Percentiles rank a stretch among this genome's conserved stretches.
These are phyloP conservation scores for Usnea hakonensis DNA, from an alignment of 495 filamentous ascomycete species.

Conservation along the genomic window DNA sequence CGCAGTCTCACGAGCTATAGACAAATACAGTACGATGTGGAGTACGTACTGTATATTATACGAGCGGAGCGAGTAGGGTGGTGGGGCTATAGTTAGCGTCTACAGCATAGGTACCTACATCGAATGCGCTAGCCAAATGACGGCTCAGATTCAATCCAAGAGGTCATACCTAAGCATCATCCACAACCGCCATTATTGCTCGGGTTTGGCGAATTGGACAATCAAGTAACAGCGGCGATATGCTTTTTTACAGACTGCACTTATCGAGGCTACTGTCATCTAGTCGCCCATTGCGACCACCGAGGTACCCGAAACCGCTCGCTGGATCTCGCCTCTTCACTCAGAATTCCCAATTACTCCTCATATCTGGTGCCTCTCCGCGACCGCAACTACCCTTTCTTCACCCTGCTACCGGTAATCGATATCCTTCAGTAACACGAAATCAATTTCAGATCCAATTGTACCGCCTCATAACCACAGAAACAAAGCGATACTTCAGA, in stretches of 20 bases:
- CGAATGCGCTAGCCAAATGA: no score
- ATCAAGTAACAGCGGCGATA: not conserved
- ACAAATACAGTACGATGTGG: no score
- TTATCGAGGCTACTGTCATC: conserved; percentile 4
- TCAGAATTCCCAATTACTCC: conserved; percentile 35
- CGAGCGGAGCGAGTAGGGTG: no score
- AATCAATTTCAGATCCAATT: conserved; percentile 47
- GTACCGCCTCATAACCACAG: conserved; percentile 67
- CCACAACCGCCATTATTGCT: not conserved
- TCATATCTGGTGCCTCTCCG: conserved; percentile 39
- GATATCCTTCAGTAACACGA: conserved; percentile 30
- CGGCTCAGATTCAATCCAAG: no score
- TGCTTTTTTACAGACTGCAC: conserved; percentile 5
- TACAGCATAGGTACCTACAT: no score
- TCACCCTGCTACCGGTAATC: conserved; percentile 40
- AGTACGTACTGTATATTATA: no score
- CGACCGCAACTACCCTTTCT: conserved; percentile 82
- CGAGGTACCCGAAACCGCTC: conserved; percentile 12
- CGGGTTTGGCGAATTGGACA: not conserved
- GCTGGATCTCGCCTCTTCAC: conserved; percentile 23
- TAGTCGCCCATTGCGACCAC: conserved; percentile 11
- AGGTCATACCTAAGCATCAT: not conserved
- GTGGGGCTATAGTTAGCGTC: no score
- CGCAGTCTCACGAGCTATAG: no score
- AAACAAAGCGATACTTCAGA: conserved; percentile 59